phyloP scores from a whole-genome alignment of 257 asterid species.

The Nemophila menziesii region DNA sequence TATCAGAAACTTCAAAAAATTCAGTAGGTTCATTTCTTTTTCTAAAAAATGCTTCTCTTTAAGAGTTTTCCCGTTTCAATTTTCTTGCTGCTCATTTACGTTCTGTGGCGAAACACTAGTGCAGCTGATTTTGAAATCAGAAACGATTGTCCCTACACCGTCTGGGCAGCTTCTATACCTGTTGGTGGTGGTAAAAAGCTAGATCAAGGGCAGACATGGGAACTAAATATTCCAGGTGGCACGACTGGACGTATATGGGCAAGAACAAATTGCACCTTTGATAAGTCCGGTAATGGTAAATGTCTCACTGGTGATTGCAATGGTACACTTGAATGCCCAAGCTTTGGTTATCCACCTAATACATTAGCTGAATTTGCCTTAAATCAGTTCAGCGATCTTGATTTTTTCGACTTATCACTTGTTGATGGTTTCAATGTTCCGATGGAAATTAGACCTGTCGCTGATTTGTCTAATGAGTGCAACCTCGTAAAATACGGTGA shows the following conservation, averaged over 20 bases:
- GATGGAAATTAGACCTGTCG: slow-evolving; percentile 25
- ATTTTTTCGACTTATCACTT: slow-evolving; percentile 43
- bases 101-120: not conserved
- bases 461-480: slow-evolving; percentile 13
- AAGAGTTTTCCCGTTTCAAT: not conserved
- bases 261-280: slow-evolving; percentile 49
- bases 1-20: not conserved
- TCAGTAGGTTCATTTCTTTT: not conserved
- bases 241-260: slow-evolving; percentile 46
- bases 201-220: slow-evolving; percentile 24
- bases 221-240: slow-evolving; percentile 17
- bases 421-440: slow-evolving; percentile 56
- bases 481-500: too few relatives aligned
- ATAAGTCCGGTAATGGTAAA: slow-evolving; percentile 33
- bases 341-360: slow-evolving; percentile 34
- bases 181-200: slow-evolving; percentile 15
- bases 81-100: not conserved
- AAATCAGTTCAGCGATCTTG: slow-evolving; percentile 26
- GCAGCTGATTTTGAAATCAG: slow-evolving; percentile 22
- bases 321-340: slow-evolving; percentile 30
- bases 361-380: slow-evolving; percentile 51
- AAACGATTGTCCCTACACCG: slow-evolving; percentile 20
- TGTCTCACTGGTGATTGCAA: slow-evolving; percentile 58
- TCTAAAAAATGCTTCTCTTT: not conserved
- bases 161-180: slow-evolving; percentile 21